Conservation (phyloP, 768 basidiomycete genomes). For the Tylopilus sp. region DNA sequence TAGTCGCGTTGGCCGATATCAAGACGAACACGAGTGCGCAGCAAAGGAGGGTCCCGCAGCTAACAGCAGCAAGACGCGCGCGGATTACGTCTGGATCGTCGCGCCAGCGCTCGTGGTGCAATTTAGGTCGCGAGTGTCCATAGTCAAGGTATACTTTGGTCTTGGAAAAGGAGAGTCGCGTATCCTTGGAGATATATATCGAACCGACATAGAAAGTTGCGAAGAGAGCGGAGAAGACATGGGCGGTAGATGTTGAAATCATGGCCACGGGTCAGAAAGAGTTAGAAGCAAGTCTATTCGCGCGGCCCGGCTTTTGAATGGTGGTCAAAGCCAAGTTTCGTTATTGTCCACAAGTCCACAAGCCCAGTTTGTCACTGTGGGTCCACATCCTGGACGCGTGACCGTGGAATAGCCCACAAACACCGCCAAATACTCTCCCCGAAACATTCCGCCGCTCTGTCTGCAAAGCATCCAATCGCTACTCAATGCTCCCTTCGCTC, state of each 20-base stretch:
- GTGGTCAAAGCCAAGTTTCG: conserved; percentile 7
- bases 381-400: conserved; percentile 12
- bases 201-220: conserved; percentile 76
- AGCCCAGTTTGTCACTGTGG: conserved; percentile 1
- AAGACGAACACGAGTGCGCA: conserved; percentile 49
- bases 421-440: conserved; percentile 16
- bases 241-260: conserved; percentile 38
- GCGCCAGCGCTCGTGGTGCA: conserved; percentile 54
- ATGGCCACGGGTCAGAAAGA: conserved; percentile 12
- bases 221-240: conserved; percentile 56
- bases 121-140: conserved; percentile 30
- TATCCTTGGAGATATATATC: conserved; percentile 69
- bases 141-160: conserved; percentile 24
- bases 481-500: conserved; percentile 79
- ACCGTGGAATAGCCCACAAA: conserved; percentile 20
- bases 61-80: conserved; percentile 70
- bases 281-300: conserved; percentile 1
- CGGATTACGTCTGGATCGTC: conserved; percentile 84
- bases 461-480: conserved; percentile 4
- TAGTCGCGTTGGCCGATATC: conserved; percentile 29
- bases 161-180: conserved; percentile 51
- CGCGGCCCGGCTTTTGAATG: conserved; percentile 12
- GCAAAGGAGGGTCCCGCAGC: conserved; percentile 56
- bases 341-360: conserved; percentile 11
- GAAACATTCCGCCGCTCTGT: conserved; percentile 19